Evolutionary conservation across 208 protist genomes (phyloP).

Genomic region (Leishmania turanica): DNA sequence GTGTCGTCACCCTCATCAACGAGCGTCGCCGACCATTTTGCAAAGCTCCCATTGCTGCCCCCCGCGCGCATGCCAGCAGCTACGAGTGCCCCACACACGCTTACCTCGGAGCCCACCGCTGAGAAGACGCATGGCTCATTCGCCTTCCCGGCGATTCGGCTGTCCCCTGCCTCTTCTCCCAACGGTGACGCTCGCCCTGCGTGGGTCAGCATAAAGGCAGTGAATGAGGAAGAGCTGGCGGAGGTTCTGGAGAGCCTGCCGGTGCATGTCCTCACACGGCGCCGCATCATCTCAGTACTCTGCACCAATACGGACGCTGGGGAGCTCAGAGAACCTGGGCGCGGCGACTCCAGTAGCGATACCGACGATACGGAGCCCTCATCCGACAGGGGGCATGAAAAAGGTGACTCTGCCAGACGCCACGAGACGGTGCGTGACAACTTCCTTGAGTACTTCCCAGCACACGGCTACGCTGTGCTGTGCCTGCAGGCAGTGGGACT

Average conservation of each 20-base stretch:
- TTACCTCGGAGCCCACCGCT: background rate
- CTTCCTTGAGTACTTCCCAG: slow-evolving; percentile 58
- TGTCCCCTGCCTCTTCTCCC: slow-evolving; percentile 4
- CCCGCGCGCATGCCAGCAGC: background rate
- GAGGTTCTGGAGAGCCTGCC: slow-evolving; percentile 48
- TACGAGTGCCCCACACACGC: background rate
- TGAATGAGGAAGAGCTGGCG: slow-evolving; percentile 23
- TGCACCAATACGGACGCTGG: background rate
- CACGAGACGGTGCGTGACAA: slow-evolving; percentile 20
- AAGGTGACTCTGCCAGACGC: background rate
- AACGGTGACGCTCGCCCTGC: slow-evolving; percentile 15
- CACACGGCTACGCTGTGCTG: slow-evolving; percentile 50
- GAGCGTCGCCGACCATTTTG: slow-evolving; percentile 12
- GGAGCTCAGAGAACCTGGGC: background rate
- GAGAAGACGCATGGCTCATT: background rate
- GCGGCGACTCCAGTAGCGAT: background rate
- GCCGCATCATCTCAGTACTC: slow-evolving; percentile 21
- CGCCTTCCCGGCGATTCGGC: slow-evolving; percentile 6
- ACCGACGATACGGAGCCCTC: background rate
- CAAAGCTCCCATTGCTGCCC: background rate
- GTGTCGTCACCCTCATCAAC: background rate
- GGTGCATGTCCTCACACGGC: slow-evolving; percentile 41
- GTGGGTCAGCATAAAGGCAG: slow-evolving; percentile 43
- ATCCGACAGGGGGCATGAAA: background rate
- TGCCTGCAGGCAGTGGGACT: slow-evolving; percentile 34